Base-by-base conservation (phyloP, 2,329 filamentous ascomycete species). In the Penicillium rolfsii region DNA sequence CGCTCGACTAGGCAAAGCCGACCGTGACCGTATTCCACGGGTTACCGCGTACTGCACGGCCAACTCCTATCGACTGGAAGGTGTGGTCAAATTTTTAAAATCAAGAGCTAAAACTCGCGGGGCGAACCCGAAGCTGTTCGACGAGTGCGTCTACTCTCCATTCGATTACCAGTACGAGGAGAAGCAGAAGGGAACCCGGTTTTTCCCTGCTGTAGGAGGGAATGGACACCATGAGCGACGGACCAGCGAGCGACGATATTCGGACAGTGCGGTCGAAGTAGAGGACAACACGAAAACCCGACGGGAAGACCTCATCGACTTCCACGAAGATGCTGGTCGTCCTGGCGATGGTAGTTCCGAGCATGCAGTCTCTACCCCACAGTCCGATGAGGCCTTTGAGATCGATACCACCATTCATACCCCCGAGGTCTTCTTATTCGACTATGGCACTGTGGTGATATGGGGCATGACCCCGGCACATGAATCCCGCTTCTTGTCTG, bases 31-130 rank as follows among this genome's bases (percentile, higher is more conserved):
- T 64, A 79, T 99, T 58, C 95, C 95, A 5, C 84, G 95, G 64
- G 95, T 99, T 14, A 98, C 95, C 41, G 95, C 95, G 40, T 99
- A 98, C 79, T 98, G 94, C 74, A 97, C 95, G 0, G 93, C 95
- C 11, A 93, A 92, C 73, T 89, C 89, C 55, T 98, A 98, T 77
- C 88, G 94, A 69, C 87, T 97, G 80, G 94, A 98, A 38, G 89
- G 89, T 3, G 80, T 98, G 63, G 91, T 96, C 86, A 89, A 90
- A 48, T 99, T 94, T 73, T 80, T 99, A 64, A 99, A 99, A 76
- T 91, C 92, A 33, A 85, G 91, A 61, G 85, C 86, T 49, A 91
- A 91, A 76, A 86, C 86, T 35, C 86, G 91, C 69, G 91, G 91
- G 19, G 87, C 93, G 16, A 90, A 88, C 62, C 94, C 95, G 1